Evolutionary conservation across 129 eudicot genomes (phyloP).

Genomic region (Lactuca sativa): DNA sequence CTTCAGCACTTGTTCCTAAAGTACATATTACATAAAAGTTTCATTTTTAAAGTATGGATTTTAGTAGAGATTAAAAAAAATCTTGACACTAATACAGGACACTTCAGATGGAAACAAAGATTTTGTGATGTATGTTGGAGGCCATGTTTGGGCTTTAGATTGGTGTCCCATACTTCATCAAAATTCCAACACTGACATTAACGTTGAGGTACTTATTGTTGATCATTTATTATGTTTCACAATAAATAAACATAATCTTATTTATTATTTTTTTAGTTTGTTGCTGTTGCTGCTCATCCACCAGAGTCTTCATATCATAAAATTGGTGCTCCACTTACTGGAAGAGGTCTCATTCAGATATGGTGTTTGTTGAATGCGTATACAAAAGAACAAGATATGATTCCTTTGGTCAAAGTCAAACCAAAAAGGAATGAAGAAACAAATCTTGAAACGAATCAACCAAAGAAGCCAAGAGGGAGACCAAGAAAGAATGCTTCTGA

Average conservation of each 20-base stretch:
- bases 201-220: constrained; percentile 58
- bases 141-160: constrained; percentile 86
- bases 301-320: constrained; percentile 94
- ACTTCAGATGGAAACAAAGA: constrained; percentile 50
- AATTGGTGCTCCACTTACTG: constrained; percentile 73
- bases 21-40: constrained; percentile 31
- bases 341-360: constrained; percentile 87
- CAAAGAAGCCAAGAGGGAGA: constrained; percentile 43
- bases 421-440: constrained; percentile 18
- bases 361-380: constrained; percentile 62
- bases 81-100: constrained; percentile 35
- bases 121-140: constrained; percentile 84
- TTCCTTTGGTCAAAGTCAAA: constrained; percentile 35
- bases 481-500: constrained; percentile 39
- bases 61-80: not conserved
- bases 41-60: not conserved
- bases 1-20: constrained; percentile 83
- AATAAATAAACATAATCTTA: constrained; percentile 10
- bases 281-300: constrained; percentile 98
- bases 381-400: constrained; percentile 32
- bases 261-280: constrained; percentile 42
- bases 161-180: constrained; percentile 80
- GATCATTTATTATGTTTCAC: not conserved
- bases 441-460: constrained; percentile 18
- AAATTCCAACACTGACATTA: constrained; percentile 35